Base-by-base conservation (phyloP, 208 protist species). In the Crithidia thermophila region DNA sequence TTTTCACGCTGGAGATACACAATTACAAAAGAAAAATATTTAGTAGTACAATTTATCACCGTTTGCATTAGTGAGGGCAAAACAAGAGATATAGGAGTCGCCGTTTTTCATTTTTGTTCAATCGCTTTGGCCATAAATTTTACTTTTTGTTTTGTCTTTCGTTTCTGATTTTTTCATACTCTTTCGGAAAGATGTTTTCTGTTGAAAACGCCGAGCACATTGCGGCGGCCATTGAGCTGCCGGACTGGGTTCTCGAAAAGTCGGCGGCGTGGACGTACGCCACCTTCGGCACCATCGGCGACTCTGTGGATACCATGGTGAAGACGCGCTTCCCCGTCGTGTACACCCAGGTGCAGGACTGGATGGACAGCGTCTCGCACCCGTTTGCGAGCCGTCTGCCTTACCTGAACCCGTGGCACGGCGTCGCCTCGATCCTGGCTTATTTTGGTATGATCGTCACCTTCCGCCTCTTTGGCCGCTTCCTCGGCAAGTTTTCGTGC, bases 401-500 rank as follows among this genome's bases (percentile, higher is more conserved):
- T 7, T 85, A 77, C 14, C 37, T 87, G 33, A 81, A 87, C 45
- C 76, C 78, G 45, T 92, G 67, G 60, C 58, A 84, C 56, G 76
- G 77, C 0, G 18, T 78, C 10, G 82, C 87, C 40, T 69, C 67
- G 9, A 56, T 84, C 27, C 30, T 88, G 14, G 66, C 52, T 25
- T 92, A 88, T 70, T 81, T 87, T 33, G 53, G 33, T 14, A 36
- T 78, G 36, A 82, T 85, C 31, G 16, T 77, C 10, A 13, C 43
- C 13, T 76, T 84, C 11, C 61, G 59, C 20, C 7, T 75, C 5
- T 45, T 88, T 30, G 70, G 69, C 11, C 75, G 81, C 40, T 25
- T 87, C n/a, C 42, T 85, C 18, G 83, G 80, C 47, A 92, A 89
- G 72, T 56, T 62, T 25, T 72, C 70, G 21, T 86, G 84, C 68